These are phyloP conservation scores for Epichloe coenophiala DNA, from an alignment of 2,329 filamentous ascomycete genomes.

Conservation along the genomic window DNA sequence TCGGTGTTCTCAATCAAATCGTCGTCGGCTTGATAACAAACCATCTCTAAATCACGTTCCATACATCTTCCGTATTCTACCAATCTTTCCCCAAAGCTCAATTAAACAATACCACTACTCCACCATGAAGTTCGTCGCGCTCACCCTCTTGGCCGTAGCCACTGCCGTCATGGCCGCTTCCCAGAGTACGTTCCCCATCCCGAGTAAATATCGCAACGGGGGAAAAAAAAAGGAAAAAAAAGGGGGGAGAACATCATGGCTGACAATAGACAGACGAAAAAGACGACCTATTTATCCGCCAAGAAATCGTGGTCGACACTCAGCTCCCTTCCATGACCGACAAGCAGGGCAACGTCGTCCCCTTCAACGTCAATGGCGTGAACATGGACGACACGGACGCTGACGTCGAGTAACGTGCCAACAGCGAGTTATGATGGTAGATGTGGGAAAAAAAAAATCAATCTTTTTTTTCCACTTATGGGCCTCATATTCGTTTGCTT, in stretches of 20 bases:
- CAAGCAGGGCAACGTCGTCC: constrained; percentile 28
- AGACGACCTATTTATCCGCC: neutral
- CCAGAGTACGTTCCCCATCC: constrained; percentile 11
- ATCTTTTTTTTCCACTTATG: too few relatives aligned
- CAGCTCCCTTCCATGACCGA: constrained; percentile 33
- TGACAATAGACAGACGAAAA: neutral
- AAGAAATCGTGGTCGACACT: constrained; percentile 11
- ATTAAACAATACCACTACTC: neutral
- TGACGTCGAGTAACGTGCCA: too few relatives aligned
- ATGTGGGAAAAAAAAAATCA: too few relatives aligned
- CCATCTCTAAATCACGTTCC: too few relatives aligned
- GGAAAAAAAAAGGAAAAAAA: too few relatives aligned
- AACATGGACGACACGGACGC: constrained; percentile 20
- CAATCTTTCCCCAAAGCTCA: neutral
- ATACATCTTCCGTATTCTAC: too few relatives aligned
- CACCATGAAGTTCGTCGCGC: constrained; percentile 41
- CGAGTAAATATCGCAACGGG: too few relatives aligned
- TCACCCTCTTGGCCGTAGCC: constrained; percentile 33
- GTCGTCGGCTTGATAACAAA: too few relatives aligned
- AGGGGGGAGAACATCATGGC: too few relatives aligned
- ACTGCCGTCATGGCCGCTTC: constrained; percentile 30
- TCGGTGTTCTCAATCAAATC: too few relatives aligned
- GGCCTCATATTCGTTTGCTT: too few relatives aligned
- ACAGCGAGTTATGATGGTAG: too few relatives aligned
- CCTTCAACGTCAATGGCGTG: constrained; percentile 30